Evolutionary conservation across 352 stramenopile species (phyloP).

Genomic region (Pythium pyrilobum): DNA sequence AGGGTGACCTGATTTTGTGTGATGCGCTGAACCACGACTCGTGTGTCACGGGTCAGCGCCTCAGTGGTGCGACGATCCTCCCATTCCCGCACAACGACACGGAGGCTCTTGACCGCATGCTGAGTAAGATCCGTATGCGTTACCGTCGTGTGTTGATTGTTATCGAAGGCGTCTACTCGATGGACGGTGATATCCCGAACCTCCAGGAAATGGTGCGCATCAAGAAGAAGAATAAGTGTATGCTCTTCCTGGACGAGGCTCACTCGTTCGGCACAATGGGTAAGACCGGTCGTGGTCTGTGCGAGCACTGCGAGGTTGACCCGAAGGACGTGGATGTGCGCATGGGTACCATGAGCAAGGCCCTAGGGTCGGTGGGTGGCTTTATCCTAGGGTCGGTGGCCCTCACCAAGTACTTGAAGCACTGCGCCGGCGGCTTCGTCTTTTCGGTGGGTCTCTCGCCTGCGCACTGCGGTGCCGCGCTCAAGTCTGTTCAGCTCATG

Average conservation of each 20-base stretch:
- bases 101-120: constrained; percentile 64
- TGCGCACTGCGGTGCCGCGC: constrained; percentile 53
- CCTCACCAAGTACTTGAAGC: constrained; percentile 32
- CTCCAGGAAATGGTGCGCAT: constrained; percentile 27
- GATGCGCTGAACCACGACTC: constrained; percentile 80
- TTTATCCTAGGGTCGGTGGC: constrained; percentile 29
- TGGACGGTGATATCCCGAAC: constrained; percentile 32
- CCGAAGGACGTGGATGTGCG: constrained; percentile 28
- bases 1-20: constrained; percentile 72
- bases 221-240: constrained; percentile 34
- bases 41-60: constrained; percentile 65
- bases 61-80: constrained; percentile 73
- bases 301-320: constrained; percentile 24
- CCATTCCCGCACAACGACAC: constrained; percentile 79
- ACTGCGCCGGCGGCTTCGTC: constrained; percentile 37
- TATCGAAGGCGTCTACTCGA: constrained; percentile 37
- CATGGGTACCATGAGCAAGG: constrained; percentile 47
- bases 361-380: constrained; percentile 27
- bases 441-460: constrained; percentile 52
- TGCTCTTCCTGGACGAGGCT: constrained; percentile 33
- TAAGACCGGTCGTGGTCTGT: constrained; percentile 31
- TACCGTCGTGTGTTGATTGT: constrained; percentile 67
- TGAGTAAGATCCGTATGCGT: constrained; percentile 55
- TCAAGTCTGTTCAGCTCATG: constrained; percentile 73
- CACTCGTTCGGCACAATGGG: constrained; percentile 38